These are phyloP conservation scores for Letharia lupina DNA, from an alignment of 495 filamentous ascomycete genomes.

Conservation along the genomic window DNA sequence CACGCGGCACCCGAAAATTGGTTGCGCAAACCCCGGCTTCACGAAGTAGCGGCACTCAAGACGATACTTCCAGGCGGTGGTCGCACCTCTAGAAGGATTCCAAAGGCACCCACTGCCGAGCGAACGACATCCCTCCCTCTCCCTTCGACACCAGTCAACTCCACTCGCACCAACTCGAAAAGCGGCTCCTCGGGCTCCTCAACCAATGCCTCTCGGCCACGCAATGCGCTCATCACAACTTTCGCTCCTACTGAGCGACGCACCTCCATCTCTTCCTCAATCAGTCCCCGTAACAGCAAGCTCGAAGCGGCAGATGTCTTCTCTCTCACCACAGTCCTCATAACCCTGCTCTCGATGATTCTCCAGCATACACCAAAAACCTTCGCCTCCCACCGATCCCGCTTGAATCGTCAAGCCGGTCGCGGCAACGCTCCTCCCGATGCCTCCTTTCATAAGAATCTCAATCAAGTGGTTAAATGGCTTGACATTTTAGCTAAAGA, in stretches of 20 bases:
- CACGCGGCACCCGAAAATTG: slow-evolving; percentile 81
- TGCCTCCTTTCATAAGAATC: slow-evolving; percentile 75
- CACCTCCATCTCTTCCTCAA: slow-evolving; percentile 25
- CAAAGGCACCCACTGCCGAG: slow-evolving; percentile 12
- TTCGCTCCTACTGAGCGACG: slow-evolving; percentile 21
- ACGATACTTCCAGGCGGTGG: slow-evolving; percentile 40
- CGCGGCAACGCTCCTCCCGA: slow-evolving; percentile 64
- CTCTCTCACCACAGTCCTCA: slow-evolving; percentile 62
- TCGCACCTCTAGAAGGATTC: slow-evolving; percentile 35
- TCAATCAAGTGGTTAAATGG: slow-evolving; percentile 70
- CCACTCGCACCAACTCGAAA: slow-evolving; percentile 13
- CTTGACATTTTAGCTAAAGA: slow-evolving; percentile 60
- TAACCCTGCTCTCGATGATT: slow-evolving; percentile 62
- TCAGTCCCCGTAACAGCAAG: slow-evolving; percentile 25
- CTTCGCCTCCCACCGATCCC: slow-evolving; percentile 64
- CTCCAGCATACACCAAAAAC: slow-evolving; percentile 62
- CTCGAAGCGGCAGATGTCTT: slow-evolving; percentile 53
- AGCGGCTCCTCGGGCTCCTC: slow-evolving; percentile 24
- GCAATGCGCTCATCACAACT: slow-evolving; percentile 28
- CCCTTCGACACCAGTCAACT: slow-evolving; percentile 25
- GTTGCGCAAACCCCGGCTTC: slow-evolving; percentile 36
- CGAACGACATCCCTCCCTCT: slow-evolving; percentile 19
- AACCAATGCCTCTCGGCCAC: slow-evolving; percentile 17
- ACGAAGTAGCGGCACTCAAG: slow-evolving; percentile 29
- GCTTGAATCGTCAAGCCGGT: slow-evolving; percentile 58